phyloP scores from a whole-genome alignment of 768 basidiomycete genomes.

The Tricholoma sp. region DNA sequence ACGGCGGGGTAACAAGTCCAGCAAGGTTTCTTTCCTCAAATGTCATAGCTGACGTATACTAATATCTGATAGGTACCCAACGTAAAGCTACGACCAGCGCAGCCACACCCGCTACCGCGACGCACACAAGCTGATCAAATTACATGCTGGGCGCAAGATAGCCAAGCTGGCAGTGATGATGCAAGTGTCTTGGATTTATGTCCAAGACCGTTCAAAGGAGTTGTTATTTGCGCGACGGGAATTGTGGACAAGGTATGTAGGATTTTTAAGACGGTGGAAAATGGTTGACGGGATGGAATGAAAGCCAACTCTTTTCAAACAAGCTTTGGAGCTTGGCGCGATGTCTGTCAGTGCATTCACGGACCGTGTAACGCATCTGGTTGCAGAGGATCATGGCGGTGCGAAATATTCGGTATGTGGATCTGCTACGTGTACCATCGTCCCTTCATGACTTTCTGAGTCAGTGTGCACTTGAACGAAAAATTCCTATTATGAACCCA shows the following conservation, averaged over 20 bases:
- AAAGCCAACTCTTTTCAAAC: slow-evolving; percentile 67
- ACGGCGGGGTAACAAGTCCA: slow-evolving; percentile 61
- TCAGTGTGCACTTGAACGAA: slow-evolving; percentile 78
- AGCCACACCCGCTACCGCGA: slow-evolving; percentile 26
- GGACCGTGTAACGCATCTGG: slow-evolving; percentile 81
- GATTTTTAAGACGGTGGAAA: neutral
- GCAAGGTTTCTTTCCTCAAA: slow-evolving; percentile 38
- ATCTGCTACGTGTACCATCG: neutral
- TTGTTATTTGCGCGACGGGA: slow-evolving; percentile 73
- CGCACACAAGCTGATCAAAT: slow-evolving; percentile 23
- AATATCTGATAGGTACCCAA: slow-evolving; percentile 57
- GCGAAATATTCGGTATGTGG: slow-evolving; percentile 71
- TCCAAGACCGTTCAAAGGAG: slow-evolving; percentile 63
- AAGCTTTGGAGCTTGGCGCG: slow-evolving; percentile 81
- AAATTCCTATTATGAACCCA: slow-evolving; percentile 74
- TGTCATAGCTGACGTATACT: neutral
- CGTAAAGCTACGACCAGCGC: slow-evolving; percentile 73
- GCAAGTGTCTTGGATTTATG: slow-evolving; percentile 41
- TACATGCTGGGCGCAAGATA: slow-evolving; percentile 42
- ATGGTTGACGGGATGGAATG: neutral
- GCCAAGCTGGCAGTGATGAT: slow-evolving; percentile 43
- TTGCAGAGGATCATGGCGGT: slow-evolving; percentile 76
- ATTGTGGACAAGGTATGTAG: slow-evolving; percentile 67
- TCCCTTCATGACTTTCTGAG: slow-evolving; percentile 4
- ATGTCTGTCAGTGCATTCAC: slow-evolving; percentile 67